Evolutionary conservation across 129 eudicot genomes (phyloP), one percentile per base, ranked within the genome.

Genomic region (Apium graveolens): DNA sequence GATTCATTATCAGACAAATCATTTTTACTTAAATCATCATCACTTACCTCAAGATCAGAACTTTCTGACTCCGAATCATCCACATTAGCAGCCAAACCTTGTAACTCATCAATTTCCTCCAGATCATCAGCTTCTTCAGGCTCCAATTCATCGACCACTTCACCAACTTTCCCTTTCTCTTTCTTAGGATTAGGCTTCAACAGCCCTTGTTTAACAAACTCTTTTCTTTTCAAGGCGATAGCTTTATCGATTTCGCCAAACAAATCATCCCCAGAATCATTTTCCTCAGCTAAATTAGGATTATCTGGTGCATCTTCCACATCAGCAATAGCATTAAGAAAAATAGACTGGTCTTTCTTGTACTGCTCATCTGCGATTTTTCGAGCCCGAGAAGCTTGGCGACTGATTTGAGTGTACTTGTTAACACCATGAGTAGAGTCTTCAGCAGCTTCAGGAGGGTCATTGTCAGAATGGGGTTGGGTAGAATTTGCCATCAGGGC

Each of bases 381-480:
- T 35, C 96, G 82, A 18, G 97, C 97, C 10, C 92, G 91, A 20
- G 92, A 83, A 5, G 94, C 94, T 62, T 93, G 91, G 78, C 89
- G 87, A 77, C 89, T 86, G 31, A 95, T 89, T 60, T 95, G 97
- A 79, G 90, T 87, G 93, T 89, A 94, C 72, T 85, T 91, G 60
- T 89, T 80, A 44, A 91, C 94, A n/a, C 97, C 97, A 83, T 95
- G 98, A 84, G 85, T 84, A 9, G 96, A 83, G 83, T 95, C 98
- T 74, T 95, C 98, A 9, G 93, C 91, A 13, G 96, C 98, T 82
- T 95, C 98, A 0, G 98, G 98, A 1, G 98, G 98, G 84, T 95
- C 98, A 45, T 85, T 83, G 77, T 88, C 96, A 5, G 94, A 70
- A 70, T 24, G 98, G 96, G 82, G 78, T 83, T n/a, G 98, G 94